Percentiles rank a stretch among this genome's conserved stretches.
These are phyloP conservation scores for Lycium ferocissimum DNA, from an alignment of 257 asterid genomes.

Conservation along the genomic window DNA sequence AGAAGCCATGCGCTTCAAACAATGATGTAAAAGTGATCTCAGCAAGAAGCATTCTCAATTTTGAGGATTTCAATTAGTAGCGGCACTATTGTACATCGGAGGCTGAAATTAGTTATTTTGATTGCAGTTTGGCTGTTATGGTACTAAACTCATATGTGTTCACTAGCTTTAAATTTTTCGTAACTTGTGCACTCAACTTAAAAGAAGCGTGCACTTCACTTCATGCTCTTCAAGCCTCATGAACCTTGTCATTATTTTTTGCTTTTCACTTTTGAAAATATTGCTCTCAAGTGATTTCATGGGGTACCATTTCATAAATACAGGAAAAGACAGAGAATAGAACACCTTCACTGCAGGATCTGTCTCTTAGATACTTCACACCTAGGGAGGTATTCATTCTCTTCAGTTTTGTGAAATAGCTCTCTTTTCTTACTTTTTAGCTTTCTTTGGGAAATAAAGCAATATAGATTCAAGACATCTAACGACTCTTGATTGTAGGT, in stretches of 20 bases:
- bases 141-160: slow-evolving; percentile 1
- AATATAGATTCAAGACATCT: background rate
- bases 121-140: background rate
- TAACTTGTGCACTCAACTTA: background rate
- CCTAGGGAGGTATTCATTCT: slow-evolving; percentile 80
- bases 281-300: background rate
- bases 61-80: background rate
- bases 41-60: background rate
- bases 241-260: background rate
- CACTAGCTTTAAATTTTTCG: background rate
- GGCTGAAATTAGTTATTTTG: background rate
- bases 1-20: background rate
- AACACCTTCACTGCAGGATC: slow-evolving; percentile 53
- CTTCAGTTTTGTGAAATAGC: slow-evolving; percentile 31
- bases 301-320: slow-evolving; percentile 29
- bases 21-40: background rate
- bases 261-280: background rate
- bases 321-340: slow-evolving; percentile 59
- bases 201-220: slow-evolving; percentile 10
- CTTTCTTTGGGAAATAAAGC: background rate
- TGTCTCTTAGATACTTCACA: slow-evolving; percentile 85
- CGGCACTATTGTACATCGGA: background rate
- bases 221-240: background rate
- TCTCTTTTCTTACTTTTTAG: slow-evolving; percentile 18
- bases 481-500: slow-evolving; percentile 52